Conservation (phyloP, 768 basidiomycete species). For the Naganishia friedmannii region DNA sequence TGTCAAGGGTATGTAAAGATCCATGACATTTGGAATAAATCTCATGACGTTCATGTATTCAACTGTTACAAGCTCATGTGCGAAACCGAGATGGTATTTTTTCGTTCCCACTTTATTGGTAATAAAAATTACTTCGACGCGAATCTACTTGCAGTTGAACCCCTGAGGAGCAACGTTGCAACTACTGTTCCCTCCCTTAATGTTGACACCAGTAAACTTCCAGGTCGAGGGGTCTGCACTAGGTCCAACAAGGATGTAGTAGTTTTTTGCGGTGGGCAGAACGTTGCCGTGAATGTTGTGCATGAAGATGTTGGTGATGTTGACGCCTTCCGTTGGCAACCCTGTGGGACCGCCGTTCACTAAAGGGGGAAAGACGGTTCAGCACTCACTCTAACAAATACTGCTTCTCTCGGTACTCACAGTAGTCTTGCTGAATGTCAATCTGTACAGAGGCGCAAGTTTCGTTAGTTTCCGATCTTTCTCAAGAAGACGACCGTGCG, state of each 20-base stretch:
- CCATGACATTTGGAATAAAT: no score
- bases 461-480: neutral
- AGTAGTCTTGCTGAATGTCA: constrained; percentile 34
- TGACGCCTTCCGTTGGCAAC: constrained; percentile 29
- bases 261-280: constrained; percentile 24
- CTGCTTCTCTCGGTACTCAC: constrained; percentile 1
- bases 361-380: neutral
- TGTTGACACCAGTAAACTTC: constrained; percentile 32
- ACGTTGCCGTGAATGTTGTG: constrained; percentile 32
- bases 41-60: no score
- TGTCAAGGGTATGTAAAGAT: no score
- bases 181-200: constrained; percentile 30
- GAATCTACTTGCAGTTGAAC: constrained; percentile 25
- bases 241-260: constrained; percentile 32
- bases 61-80: no score
- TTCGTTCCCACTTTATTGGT: no score
- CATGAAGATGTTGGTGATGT: constrained; percentile 34
- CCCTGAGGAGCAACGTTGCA: constrained; percentile 26
- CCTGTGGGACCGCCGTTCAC: constrained; percentile 35
- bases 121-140: no score
- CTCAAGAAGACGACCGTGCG: neutral
- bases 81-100: no score
- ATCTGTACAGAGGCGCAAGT: neutral
- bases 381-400: neutral
- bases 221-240: constrained; percentile 26